Evolutionary conservation across 495 filamentous ascomycete genomes (phyloP).

Genomic region (Daldinia grandis): DNA sequence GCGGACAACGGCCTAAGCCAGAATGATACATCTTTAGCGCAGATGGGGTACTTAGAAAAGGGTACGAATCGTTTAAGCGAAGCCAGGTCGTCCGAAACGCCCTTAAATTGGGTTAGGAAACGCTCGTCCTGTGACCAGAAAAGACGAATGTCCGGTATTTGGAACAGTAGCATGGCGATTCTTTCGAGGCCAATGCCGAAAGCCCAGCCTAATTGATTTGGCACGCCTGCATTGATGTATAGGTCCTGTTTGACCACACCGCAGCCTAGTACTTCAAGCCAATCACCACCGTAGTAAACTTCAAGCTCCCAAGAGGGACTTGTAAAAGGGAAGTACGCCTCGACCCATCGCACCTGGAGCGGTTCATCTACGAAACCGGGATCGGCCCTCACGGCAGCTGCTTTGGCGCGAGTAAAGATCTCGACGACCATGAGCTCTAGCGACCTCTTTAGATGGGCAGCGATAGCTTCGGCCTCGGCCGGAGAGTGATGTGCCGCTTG

Average conservation of each 20-base stretch:
- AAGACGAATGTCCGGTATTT: slow-evolving; percentile 94
- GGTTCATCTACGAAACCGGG: slow-evolving; percentile 66
- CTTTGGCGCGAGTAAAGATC: slow-evolving; percentile 81
- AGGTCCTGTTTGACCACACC: slow-evolving; percentile 88
- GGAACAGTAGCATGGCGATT: slow-evolving; percentile 95
- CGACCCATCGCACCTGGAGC: slow-evolving; percentile 88
- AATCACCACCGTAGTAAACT: slow-evolving; percentile 91
- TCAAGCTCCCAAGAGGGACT: slow-evolving; percentile 95
- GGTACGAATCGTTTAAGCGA: slow-evolving; percentile 74
- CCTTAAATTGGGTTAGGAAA: slow-evolving; percentile 81
- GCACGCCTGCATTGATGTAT: slow-evolving; percentile 76
- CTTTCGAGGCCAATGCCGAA: slow-evolving; percentile 94
- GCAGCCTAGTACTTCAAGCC: slow-evolving; percentile 94
- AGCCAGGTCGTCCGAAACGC: slow-evolving; percentile 58
- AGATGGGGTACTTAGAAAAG: slow-evolving; percentile 88
- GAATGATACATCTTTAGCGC: slow-evolving; percentile 91
- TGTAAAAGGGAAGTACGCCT: slow-evolving; percentile 97
- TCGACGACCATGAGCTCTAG: slow-evolving; percentile 88
- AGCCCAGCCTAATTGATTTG: slow-evolving; percentile 86
- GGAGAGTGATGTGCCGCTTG: slow-evolving; percentile 73
- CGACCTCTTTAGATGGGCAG: slow-evolving; percentile 85
- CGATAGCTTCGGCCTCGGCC: slow-evolving; percentile 84
- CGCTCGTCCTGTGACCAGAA: slow-evolving; percentile 91
- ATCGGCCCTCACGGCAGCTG: slow-evolving; percentile 65
- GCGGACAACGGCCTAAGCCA: slow-evolving; percentile 74